These are phyloP conservation scores for Spergularia marina DNA, from an alignment of 148 eudicot genomes.

Conservation along the genomic window DNA sequence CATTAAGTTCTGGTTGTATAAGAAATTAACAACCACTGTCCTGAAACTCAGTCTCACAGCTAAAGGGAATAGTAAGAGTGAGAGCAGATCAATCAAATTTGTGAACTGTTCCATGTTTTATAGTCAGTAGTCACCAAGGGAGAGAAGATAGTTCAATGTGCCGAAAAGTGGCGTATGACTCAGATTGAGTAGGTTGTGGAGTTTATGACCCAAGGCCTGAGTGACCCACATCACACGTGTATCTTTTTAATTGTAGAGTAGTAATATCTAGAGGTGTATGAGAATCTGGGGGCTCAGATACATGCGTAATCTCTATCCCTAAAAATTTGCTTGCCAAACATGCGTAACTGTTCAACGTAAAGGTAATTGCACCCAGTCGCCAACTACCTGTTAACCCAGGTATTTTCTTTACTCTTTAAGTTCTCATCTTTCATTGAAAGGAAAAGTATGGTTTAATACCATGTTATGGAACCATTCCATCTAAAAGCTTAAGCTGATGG, in stretches of 20 bases:
- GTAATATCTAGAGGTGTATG: background rate
- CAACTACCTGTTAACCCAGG: background rate
- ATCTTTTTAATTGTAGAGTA: background rate
- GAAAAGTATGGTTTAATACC: background rate
- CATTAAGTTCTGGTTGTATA: background rate
- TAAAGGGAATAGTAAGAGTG: too few relatives aligned
- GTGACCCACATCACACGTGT: background rate
- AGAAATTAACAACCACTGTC: too few relatives aligned
- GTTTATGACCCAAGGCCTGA: background rate
- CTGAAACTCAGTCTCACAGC: too few relatives aligned
- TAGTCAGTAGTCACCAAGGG: background rate
- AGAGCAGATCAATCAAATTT: background rate
- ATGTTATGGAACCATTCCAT: too few relatives aligned
- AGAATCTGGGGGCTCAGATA: background rate
- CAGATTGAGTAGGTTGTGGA: background rate
- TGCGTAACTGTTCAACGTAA: background rate
- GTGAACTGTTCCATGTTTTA: background rate
- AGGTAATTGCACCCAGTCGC: background rate
- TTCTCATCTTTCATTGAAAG: background rate
- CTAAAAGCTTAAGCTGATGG: too few relatives aligned
- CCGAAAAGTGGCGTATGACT: background rate
- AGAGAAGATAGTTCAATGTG: background rate
- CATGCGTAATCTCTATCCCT: background rate
- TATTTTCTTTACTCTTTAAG: background rate
- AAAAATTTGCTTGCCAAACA: constrained; percentile 6